phyloP scores from a whole-genome alignment of 148 eudicot species.

The Gaultheria prostrata region DNA sequence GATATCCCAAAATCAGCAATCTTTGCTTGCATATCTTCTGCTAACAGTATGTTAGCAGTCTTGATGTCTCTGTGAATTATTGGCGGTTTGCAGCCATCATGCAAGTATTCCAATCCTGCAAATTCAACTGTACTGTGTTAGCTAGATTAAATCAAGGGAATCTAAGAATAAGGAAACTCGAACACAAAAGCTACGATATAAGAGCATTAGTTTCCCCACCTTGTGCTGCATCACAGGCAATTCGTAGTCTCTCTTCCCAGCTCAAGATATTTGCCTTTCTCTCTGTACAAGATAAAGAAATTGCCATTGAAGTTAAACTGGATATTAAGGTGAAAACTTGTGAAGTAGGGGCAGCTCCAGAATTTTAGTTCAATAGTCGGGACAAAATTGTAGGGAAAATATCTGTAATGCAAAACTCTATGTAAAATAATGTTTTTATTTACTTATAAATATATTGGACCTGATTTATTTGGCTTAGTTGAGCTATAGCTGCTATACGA shows the following conservation, averaged over 20 bases:
- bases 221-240: not conserved
- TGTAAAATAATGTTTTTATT: too few relatives aligned
- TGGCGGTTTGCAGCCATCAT: conserved; percentile 12
- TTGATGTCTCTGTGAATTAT: conserved; percentile 20
- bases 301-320: not conserved
- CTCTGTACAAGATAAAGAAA: not conserved
- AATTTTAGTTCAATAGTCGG: too few relatives aligned
- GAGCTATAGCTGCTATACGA: too few relatives aligned
- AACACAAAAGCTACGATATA: not conserved
- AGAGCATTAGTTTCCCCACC: not conserved
- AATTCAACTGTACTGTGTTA: not conserved
- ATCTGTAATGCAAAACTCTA: too few relatives aligned
- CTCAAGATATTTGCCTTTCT: not conserved
- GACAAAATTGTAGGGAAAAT: too few relatives aligned
- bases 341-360: not conserved
- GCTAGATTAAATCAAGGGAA: not conserved
- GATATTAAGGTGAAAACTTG: too few relatives aligned
- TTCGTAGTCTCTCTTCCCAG: not conserved
- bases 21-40: conserved; percentile 5
- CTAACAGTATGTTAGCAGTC: conserved; percentile 6
- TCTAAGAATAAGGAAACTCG: not conserved
- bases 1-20: conserved; percentile 9
- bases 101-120: not conserved
- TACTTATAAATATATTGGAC: too few relatives aligned
- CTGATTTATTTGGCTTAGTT: too few relatives aligned